Conservation (phyloP, 2,329 filamentous ascomycete genomes). For the Exutisphaerella laricina region DNA sequence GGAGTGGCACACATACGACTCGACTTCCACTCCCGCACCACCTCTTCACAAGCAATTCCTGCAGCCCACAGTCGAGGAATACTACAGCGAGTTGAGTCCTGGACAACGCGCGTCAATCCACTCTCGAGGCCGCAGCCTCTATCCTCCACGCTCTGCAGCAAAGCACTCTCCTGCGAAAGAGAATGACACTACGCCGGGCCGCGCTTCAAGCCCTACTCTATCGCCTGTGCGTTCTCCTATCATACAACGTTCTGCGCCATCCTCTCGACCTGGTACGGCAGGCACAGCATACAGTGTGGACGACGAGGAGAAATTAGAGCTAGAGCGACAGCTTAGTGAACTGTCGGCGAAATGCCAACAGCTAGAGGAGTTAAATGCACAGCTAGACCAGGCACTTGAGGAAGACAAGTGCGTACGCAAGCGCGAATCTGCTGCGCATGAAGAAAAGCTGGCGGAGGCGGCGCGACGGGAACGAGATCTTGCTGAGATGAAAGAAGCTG, state of each 20-base stretch:
- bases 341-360: constrained; percentile 25
- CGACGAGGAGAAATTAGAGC: constrained; percentile 14
- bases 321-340: constrained; percentile 22
- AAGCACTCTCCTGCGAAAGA: constrained; percentile 10
- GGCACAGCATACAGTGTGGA: constrained; percentile 3
- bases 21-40: constrained; percentile 25
- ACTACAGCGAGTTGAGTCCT: constrained; percentile 32
- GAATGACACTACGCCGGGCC: constrained; percentile 20
- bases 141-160: not conserved
- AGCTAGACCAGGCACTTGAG: constrained; percentile 22
- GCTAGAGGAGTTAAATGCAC: constrained; percentile 26
- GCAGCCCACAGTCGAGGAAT: constrained; percentile 34
- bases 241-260: constrained; percentile 15
- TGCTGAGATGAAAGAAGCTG: constrained; percentile 23
- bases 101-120: constrained; percentile 16
- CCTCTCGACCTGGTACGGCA: constrained; percentile 2
- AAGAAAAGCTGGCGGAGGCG: constrained; percentile 17
- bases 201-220: constrained; percentile 29
- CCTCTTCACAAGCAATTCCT: constrained; percentile 26
- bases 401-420: constrained; percentile 23
- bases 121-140: constrained; percentile 9
- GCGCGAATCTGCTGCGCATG: constrained; percentile 18
- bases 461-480: constrained; percentile 22
- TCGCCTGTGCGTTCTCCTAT: constrained; percentile 26
- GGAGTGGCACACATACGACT: constrained; percentile 29